Evolutionary conservation across 169 alveolate species (phyloP), one percentile per base, ranked within the genome.

Genomic region (Plasmodium sp.): DNA sequence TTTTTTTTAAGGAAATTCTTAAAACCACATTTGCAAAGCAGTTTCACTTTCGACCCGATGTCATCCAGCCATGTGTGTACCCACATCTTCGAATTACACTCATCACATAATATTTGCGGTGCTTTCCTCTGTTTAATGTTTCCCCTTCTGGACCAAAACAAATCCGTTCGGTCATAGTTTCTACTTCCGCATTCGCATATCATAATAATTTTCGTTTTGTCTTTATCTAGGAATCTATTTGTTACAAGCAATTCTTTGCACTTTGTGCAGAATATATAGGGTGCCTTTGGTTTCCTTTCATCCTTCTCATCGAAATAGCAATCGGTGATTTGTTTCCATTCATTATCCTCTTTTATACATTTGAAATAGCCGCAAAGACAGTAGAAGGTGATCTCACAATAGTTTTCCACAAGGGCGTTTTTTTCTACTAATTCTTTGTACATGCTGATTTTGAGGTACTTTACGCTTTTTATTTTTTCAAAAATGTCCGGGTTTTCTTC

Each of bases 51-150:
- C 2, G 94, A 90, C 45, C 94, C 94, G 41, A 90, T 90, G 75
- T 90, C 94, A 81, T 90, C 94, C 22, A 90, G 83, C 94, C 94
- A 90, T 36, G 94, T 90, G 72, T 90, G 94, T 62, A 90, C 94
- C 94, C 94, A 90, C 94, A 90, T 90, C 48, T 90, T 90, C 4
- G 94, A 90, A 62, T 90, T 54, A 67, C 94, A 90, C 36, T 81
- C 92, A 31, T 81, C 94, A 62, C 94, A 90, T 43, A 90, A 80
- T 41, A 90, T 90, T 81, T 90, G 94, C 18, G 94, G 94, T 18
- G 94, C 94, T 81, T 81, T 90, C 71, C 94, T 56, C 67, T 90
- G 94, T n/a, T 90, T 90, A 33, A 90, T 81, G 33, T 79, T 81
- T 36, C 94, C 94, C 58, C 91, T 80, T 31, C 94, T 79, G 14